Evolutionary conservation across 2,329 filamentous ascomycete genomes (phyloP), one percentile per base, ranked within the genome.

Genomic region (Cordyceps tenuipes): DNA sequence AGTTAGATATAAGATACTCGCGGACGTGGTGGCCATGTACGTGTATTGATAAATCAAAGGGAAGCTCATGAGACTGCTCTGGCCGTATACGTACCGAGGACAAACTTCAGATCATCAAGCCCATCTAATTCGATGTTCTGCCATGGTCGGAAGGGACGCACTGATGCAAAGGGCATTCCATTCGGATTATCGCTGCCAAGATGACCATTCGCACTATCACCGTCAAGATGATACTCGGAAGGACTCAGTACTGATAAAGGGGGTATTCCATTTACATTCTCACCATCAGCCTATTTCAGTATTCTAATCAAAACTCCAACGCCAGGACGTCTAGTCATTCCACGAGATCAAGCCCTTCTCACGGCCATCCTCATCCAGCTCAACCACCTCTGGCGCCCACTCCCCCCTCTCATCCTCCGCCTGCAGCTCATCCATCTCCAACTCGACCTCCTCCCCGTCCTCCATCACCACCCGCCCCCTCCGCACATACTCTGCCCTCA

Each of bases 401-500:
- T 83, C 81, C 17, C 80, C 80, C 62, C 73, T 73, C 68, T 80
- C 77, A 59, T 83, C 81, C 63, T 83, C 82, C 1, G 75, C 79
- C 62, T 81, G 77, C 44, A 82, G 73, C 50, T 83, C 80, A 2
- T 73, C 71, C 57, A 80, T 68, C 66, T 79, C 77, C 2, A 76
- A 68, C 57, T 79, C 74, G 0, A 81, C 73, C 62, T 78, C 66
- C 68, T 82, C 76, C 29, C 80, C 78, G 64, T 82, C 80, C 62
- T 83, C 80, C 53, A 82, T 72, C 71, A 77, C 80, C 29, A 79
- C 68, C 57, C 72, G 76, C 2, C 80, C 80, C 21, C 72, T 72
- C 4, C 78, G 73, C 6, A 81, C 66, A 63, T 80, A 81, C 60
- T 80, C 75, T 8, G 73, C 77, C 17, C 75, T 68, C 13, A 86